Evolutionary conservation across 2,329 filamentous ascomycete species (phyloP).

Genomic region (Ophiostoma tasmaniense): DNA sequence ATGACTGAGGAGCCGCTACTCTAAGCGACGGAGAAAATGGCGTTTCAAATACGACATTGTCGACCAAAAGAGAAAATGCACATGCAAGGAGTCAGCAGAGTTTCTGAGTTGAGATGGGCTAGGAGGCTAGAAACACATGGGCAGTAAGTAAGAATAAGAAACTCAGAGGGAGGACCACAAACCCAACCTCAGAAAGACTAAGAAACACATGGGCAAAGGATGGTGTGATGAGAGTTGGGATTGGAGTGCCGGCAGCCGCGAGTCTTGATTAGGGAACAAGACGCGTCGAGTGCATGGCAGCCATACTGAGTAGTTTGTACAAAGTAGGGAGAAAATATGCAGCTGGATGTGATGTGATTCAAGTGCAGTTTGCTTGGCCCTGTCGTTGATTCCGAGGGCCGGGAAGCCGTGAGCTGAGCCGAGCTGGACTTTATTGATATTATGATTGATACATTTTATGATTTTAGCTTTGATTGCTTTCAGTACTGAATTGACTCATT

Average conservation of each 20-base stretch:
- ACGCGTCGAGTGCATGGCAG: not conserved
- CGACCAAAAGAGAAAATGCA: conserved; percentile 1
- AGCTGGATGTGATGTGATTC: not conserved
- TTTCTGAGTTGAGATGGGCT: not conserved
- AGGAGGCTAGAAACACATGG: not conserved
- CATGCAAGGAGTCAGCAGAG: not conserved
- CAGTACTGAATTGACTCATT: no score
- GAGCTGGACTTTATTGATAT: not conserved
- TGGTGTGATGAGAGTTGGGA: not conserved
- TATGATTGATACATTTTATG: not conserved
- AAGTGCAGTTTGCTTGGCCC: not conserved
- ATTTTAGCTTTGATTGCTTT: not conserved
- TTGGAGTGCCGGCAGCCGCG: not conserved
- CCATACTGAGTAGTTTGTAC: not conserved
- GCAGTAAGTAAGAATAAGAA: not conserved
- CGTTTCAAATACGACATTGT: conserved; percentile 3
- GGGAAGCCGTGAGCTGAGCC: not conserved
- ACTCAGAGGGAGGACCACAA: not conserved
- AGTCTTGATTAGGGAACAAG: not conserved
- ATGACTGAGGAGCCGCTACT: not conserved
- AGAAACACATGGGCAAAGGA: not conserved
- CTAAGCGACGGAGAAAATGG: conserved; percentile 6
- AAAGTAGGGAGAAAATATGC: not conserved
- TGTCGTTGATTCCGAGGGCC: not conserved
- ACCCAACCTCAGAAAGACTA: no score